Base-by-base conservation (phyloP, 768 basidiomycete genomes). In the Lepiota venenata region DNA sequence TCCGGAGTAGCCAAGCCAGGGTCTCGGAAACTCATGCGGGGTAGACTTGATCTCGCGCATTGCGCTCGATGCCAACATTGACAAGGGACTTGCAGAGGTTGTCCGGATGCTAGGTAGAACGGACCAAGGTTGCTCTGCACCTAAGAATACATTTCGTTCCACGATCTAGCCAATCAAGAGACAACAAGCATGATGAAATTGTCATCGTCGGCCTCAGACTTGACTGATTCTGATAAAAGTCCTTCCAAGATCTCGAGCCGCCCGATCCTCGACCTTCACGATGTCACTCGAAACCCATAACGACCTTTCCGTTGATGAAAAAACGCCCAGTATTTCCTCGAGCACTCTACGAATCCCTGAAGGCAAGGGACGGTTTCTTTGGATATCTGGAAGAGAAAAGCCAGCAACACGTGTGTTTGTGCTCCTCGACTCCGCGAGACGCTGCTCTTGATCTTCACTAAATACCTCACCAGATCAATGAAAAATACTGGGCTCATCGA, bases 321-420 rank as follows among this genome's bases (percentile, higher is more conserved):
- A 3, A 12, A 52, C 44, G 3, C 53, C 47, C 40, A 55, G 22
- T 20, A 32, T 29, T 57, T 61, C 36, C 51, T 32, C 45, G 55
- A 29, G 39, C 4, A 22, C 46, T 55, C 65, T 77, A 22, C 62
- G 69, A 25, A 77, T 78, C 37, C 77, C 78, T 0, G 77, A 86
- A n/a, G 60, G 68, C 81, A 2, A 78, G 80, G 58, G 88, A 91
- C 62, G 87, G 84, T 0, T 92, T 84, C 68, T 93, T 88, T 65
- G 85, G 85, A 8, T 93, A 93, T 67, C 74, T 74, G 18, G 88
- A 93, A 60, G 91, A 92, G 71, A 88, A 86, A 63, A 84, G 71
- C 35, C 75, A 87, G 27, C 84, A 84, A 61, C 87, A 89, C 59
- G 89, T 89, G 71, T 58, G 80, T 76, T 49, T 46, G 21, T 25